A percentile compares a stretch with the other conserved stretches of the same genome.
phyloP scores from a whole-genome alignment of 306 rosid species.

The Trichosanthes truncata region DNA sequence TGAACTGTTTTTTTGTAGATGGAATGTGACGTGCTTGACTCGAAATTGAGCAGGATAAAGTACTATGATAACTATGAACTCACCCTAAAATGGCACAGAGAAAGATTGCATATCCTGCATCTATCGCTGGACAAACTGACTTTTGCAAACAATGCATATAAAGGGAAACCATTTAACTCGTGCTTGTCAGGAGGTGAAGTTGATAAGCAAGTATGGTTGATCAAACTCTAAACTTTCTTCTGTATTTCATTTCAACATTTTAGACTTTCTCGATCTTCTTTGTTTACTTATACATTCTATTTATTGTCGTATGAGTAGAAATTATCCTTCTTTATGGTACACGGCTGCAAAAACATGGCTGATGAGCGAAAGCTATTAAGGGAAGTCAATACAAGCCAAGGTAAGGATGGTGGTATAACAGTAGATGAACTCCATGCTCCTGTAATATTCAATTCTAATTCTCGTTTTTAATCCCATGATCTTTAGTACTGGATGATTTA shows the following conservation, averaged over 20 bases:
- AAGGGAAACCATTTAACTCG: neutral
- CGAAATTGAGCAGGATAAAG: neutral
- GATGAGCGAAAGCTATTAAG: conserved; percentile 19
- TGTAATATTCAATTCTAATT: neutral
- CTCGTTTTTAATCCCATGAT: neutral
- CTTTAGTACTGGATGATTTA: neutral
- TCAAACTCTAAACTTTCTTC: neutral
- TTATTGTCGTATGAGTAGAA: conserved; percentile 13
- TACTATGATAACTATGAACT: neutral
- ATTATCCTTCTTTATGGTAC: conserved; percentile 17
- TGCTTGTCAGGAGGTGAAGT: conserved; percentile 12
- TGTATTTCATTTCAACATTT: too few relatives aligned
- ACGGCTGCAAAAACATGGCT: conserved; percentile 14
- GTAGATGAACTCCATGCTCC: neutral
- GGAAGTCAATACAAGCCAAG: conserved; percentile 12
- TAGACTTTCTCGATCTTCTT: neutral
- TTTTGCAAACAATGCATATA: conserved; percentile 14
- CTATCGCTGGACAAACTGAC: conserved; percentile 8
- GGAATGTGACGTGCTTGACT: neutral
- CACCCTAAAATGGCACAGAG: neutral
- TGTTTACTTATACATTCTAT: neutral
- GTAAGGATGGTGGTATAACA: conserved; percentile 4
- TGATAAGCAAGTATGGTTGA: conserved; percentile 7
- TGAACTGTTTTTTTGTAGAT: neutral
- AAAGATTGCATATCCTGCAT: conserved; percentile 1